A percentile compares a stretch with the other conserved stretches of the same genome.
Conservation (phyloP, 805 yeast species). For the Maudiozyma barnettii region DNA sequence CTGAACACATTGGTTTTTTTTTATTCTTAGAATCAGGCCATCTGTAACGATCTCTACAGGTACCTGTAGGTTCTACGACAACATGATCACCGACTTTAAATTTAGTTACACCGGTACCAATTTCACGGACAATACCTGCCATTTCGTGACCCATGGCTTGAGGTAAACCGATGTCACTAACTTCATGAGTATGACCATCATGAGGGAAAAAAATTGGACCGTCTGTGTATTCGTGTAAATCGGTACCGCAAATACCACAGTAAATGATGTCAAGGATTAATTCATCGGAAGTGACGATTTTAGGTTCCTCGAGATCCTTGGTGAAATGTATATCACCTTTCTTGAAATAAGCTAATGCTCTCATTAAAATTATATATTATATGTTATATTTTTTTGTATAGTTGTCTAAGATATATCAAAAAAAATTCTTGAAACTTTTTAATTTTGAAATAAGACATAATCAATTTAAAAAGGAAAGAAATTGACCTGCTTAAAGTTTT, state of each 20-base stretch:
- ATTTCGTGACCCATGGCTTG: slow-evolving; percentile 48
- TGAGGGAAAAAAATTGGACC: slow-evolving; percentile 52
- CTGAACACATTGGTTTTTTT: slow-evolving; percentile 32
- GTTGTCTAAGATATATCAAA: not conserved
- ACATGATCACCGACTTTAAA: slow-evolving; percentile 48
- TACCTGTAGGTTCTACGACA: slow-evolving; percentile 53
- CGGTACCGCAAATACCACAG: slow-evolving; percentile 61
- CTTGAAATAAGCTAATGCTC: slow-evolving; percentile 41
- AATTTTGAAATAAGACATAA: no score
- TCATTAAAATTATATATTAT: slow-evolving; percentile 30
- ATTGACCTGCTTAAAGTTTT: no score
- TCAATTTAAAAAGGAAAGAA: no score
- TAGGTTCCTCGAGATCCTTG: slow-evolving; percentile 29
- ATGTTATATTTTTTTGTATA: not conserved
- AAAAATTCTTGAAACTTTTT: no score
- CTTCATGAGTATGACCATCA: slow-evolving; percentile 29
- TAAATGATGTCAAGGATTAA: slow-evolving; percentile 37
- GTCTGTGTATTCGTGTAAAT: slow-evolving; percentile 45
- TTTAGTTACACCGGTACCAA: slow-evolving; percentile 38
- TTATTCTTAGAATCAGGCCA: slow-evolving; percentile 30
- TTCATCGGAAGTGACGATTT: slow-evolving; percentile 31
- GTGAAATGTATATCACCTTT: slow-evolving; percentile 37
- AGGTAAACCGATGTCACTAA: slow-evolving; percentile 34
- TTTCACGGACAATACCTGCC: slow-evolving; percentile 36
- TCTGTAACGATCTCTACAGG: slow-evolving; percentile 41